Conservation (phyloP, 2,329 filamentous ascomycete species). For the Exophiala bonariae region DNA sequence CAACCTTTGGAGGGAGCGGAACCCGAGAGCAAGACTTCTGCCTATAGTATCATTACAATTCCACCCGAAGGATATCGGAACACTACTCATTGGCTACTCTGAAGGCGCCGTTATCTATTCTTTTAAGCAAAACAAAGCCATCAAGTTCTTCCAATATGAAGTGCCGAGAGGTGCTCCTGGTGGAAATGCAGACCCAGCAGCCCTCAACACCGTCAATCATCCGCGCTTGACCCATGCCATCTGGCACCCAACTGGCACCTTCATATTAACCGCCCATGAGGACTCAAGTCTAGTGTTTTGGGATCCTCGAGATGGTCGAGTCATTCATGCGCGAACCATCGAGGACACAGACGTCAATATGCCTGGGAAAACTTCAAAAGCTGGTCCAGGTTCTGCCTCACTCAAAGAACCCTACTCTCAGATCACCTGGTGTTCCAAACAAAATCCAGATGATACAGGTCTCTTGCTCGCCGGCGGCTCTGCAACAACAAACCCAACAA, state of each 20-base stretch:
- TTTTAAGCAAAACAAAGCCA: slow-evolving; percentile 83
- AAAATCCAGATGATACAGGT: slow-evolving; percentile 89
- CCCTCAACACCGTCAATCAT: slow-evolving; percentile 58
- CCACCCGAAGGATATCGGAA: slow-evolving; percentile 89
- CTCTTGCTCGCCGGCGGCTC: slow-evolving; percentile 83
- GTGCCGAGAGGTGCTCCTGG: slow-evolving; percentile 80
- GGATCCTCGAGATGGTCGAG: slow-evolving; percentile 84
- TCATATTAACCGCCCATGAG: slow-evolving; percentile 81
- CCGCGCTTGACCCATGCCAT: slow-evolving; percentile 79
- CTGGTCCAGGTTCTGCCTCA: slow-evolving; percentile 47
- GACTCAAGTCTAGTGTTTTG: slow-evolving; percentile 92
- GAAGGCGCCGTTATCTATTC: slow-evolving; percentile 88
- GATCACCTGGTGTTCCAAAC: slow-evolving; percentile 90
- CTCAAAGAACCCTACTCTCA: slow-evolving; percentile 73
- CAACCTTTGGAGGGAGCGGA: slow-evolving; percentile 79
- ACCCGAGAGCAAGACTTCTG: slow-evolving; percentile 64
- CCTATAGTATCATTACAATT: slow-evolving; percentile 76
- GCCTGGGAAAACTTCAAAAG: slow-evolving; percentile 50
- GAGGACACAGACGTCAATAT: slow-evolving; percentile 72
- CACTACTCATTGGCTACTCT: slow-evolving; percentile 85
- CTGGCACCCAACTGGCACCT: slow-evolving; percentile 95
- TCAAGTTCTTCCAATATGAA: slow-evolving; percentile 80
- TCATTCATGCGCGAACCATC: slow-evolving; percentile 80
- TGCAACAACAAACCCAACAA: slow-evolving; percentile 64
- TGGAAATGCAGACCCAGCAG: slow-evolving; percentile 64